A percentile compares a stretch with the other conserved stretches of the same genome.
phyloP scores from a whole-genome alignment of 768 basidiomycete species.

The Clitopilus hobsonii region DNA sequence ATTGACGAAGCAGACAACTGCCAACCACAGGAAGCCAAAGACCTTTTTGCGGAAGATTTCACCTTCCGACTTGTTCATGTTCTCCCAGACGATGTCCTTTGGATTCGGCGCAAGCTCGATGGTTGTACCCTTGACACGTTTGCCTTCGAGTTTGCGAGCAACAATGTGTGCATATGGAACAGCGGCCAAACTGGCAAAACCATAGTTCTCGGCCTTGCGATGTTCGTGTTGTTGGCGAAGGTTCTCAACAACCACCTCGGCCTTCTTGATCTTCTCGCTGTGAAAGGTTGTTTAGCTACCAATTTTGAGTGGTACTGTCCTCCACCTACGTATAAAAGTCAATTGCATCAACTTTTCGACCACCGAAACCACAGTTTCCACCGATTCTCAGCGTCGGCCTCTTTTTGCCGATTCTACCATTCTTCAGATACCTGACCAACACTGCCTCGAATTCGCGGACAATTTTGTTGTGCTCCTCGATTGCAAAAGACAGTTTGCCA shows the following conservation, averaged over 20 bases:
- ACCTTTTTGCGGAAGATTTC: conserved; percentile 63
- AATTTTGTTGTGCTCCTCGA: conserved; percentile 90
- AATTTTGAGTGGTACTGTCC: background rate
- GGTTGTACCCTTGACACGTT: conserved; percentile 67
- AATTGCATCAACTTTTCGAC: conserved; percentile 85
- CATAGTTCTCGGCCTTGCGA: conserved; percentile 83
- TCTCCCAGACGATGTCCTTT: conserved; percentile 91
- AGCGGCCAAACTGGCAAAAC: conserved; percentile 87
- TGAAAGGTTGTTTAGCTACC: background rate
- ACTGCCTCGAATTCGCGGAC: conserved; percentile 90
- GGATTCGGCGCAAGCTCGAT: conserved; percentile 83
- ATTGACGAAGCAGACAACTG: conserved; percentile 87
- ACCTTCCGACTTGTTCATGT: conserved; percentile 70
- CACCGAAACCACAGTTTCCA: conserved; percentile 78
- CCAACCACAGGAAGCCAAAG: conserved; percentile 76
- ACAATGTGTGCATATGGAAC: conserved; percentile 87
- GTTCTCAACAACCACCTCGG: conserved; percentile 70
- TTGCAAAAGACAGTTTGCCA: conserved; percentile 83
- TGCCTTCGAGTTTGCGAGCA: conserved; percentile 62
- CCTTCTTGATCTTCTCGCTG: conserved; percentile 53
- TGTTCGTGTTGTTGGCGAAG: conserved; percentile 68
- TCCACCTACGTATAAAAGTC: conserved; percentile 81
- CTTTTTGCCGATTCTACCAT: conserved; percentile 71
- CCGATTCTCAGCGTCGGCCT: conserved; percentile 80
- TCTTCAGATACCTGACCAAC: conserved; percentile 87